Base-by-base conservation (phyloP, 148 eudicot genomes). In the Nepenthes mirabilis region DNA sequence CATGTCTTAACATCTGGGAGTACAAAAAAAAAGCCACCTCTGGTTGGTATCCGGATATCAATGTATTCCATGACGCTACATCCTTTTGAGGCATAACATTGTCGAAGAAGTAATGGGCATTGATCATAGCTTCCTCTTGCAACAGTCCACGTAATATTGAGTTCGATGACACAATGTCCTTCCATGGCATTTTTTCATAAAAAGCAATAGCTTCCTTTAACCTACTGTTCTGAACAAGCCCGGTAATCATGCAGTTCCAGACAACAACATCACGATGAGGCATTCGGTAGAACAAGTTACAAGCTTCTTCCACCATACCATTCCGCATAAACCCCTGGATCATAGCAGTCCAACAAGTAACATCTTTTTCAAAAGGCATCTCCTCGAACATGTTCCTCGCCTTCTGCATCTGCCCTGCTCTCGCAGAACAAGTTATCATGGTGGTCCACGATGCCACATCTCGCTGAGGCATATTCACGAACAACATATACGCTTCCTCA, bases 381-480 rank as follows among this genome's bases (percentile, higher is more conserved):
- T 57, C 65, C 36, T 75, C 79, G 71, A 85, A 82, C 70, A 82
- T 67, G 23, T 32, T 47, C 69, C 67, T 65, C n/a, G 91, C 88
- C 23, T 47, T 71, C 14, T 70, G 62, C 75, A 82, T 56, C 47
- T 73, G 56, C 66, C 87, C 80, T 2, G 63, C 70, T 70, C 63
- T 79, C 11, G 73, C 52, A 66, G 64, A 82, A 37, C 91, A 77
- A 55, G 59, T 72, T 40, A 85, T 71, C 81, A 85, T 73, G 70
- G 47, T 77, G 14, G 85, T 85, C 87, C 91, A 85, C 12, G 83
- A 85, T 2, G 61, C 82, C 45, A 79, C 64, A 74, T 82, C 83
- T 37, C 59, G 83, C 37, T 52, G 61, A 40, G 71, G 55, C 83
- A 85, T 85, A 63, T 67, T 68, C 52, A 7, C 45, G 58, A 85